Conservation (phyloP, 768 basidiomycete species). For the Auriscalpium microsporum region DNA sequence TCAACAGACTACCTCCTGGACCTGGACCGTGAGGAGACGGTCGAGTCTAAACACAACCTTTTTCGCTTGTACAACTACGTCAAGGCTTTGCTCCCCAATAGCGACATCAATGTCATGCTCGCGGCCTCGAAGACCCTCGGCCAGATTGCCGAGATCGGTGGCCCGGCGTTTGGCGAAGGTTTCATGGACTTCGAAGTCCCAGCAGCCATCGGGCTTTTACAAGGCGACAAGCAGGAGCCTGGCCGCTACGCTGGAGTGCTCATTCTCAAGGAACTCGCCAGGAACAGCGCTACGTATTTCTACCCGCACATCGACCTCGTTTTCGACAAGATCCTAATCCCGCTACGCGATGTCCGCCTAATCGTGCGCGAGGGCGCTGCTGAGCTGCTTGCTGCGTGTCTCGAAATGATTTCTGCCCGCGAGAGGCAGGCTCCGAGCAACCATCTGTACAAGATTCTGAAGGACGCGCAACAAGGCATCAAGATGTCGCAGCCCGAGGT, state of each 20-base stretch:
- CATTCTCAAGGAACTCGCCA: conserved; percentile 87
- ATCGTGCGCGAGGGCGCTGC: conserved; percentile 91
- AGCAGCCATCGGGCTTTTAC: conserved; percentile 71
- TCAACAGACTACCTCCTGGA: conserved; percentile 64
- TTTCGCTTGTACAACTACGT: conserved; percentile 91
- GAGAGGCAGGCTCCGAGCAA: conserved; percentile 57
- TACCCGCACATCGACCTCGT: conserved; percentile 80
- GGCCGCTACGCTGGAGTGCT: conserved; percentile 89
- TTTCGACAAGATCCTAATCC: conserved; percentile 87
- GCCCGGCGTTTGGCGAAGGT: conserved; percentile 73
- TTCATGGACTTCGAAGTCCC: conserved; percentile 89
- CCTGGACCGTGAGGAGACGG: conserved; percentile 68
- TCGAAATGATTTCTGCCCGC: conserved; percentile 75
- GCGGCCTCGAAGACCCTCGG: conserved; percentile 86
- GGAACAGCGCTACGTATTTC: conserved; percentile 80
- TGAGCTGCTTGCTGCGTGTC: conserved; percentile 81
- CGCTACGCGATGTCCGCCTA: conserved; percentile 82
- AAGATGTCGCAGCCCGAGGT: conserved; percentile 76
- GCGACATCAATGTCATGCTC: conserved; percentile 89
- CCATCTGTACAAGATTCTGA: conserved; percentile 74
- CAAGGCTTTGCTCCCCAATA: conserved; percentile 82
- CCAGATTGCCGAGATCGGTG: conserved; percentile 76
- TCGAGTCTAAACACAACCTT: conserved; percentile 70
- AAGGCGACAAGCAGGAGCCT: conserved; percentile 65
- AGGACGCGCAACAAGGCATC: conserved; percentile 77